Evolutionary conservation across 2,329 filamentous ascomycete species (phyloP).

Genomic region (Stagonosporopsis tanaceti): DNA sequence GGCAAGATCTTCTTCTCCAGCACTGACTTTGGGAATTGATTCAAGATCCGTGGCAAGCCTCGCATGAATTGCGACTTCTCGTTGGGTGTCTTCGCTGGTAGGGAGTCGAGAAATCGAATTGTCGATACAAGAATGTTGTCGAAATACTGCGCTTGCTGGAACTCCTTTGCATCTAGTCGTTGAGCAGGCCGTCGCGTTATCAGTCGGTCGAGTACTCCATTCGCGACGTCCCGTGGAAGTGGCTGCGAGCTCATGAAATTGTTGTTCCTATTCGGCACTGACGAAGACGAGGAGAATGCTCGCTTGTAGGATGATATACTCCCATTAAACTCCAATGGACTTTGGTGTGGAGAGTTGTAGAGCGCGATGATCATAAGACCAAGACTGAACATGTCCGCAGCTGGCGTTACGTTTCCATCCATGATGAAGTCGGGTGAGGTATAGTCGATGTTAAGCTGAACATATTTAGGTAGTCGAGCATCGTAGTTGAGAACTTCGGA

Average conservation of each 20-base stretch:
- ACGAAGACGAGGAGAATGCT: conserved; percentile 78
- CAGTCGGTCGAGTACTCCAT: conserved; percentile 80
- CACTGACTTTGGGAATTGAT: conserved; percentile 91
- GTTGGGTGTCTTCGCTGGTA: conserved; percentile 88
- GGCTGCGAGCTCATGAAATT: conserved; percentile 83
- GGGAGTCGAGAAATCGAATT: conserved; percentile 89
- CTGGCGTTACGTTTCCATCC: conserved; percentile 83
- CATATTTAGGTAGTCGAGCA: conserved; percentile 77
- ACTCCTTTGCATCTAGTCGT: conserved; percentile 85
- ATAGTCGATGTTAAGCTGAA: conserved; percentile 92
- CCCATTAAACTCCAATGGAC: conserved; percentile 82
- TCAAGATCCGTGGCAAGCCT: conserved; percentile 83
- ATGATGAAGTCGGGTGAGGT: conserved; percentile 94
- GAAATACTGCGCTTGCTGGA: conserved; percentile 95
- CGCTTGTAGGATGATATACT: conserved; percentile 87
- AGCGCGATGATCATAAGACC: conserved; percentile 87
- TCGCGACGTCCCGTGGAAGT: conserved; percentile 79
- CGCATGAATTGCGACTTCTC: conserved; percentile 94
- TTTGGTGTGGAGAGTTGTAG: conserved; percentile 93
- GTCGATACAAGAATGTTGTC: conserved; percentile 97
- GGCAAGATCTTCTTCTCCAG: conserved; percentile 94
- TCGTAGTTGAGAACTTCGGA: conserved; percentile 87
- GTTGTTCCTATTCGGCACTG: conserved; percentile 80
- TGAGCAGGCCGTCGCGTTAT: conserved; percentile 89
- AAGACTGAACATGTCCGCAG: conserved; percentile 92